Conservation (phyloP, 2,329 filamentous ascomycete species). For the Huntiella decipiens region DNA sequence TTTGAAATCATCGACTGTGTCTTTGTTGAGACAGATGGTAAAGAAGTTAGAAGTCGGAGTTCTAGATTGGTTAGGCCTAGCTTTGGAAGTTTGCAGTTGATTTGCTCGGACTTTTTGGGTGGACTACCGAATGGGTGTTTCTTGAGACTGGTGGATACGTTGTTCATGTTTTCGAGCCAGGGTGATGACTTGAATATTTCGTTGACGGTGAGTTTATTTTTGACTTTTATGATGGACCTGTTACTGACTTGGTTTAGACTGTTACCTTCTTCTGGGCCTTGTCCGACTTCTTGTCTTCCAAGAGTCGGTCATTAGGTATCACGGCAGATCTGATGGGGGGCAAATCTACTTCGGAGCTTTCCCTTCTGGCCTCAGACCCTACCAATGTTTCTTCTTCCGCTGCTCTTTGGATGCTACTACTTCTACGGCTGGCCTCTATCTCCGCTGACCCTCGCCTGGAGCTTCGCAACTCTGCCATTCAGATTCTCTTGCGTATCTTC, state of each 20-base stretch:
- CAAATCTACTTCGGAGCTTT: conserved; percentile 31
- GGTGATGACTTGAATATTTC: conserved; percentile 88
- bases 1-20: conserved; percentile 74
- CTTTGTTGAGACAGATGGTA: conserved; percentile 31
- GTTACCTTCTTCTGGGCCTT: conserved; percentile 94
- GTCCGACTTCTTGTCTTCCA: conserved; percentile 62
- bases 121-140: conserved; percentile 54
- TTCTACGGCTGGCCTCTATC: conserved; percentile 51
- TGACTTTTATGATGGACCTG: not conserved
- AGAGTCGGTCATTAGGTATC: conserved; percentile 37
- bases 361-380: conserved; percentile 37
- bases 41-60: conserved; percentile 34
- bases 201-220: conserved; percentile 46
- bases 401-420: conserved; percentile 59
- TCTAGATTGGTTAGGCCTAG: conserved; percentile 64
- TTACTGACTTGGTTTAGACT: conserved; percentile 31
- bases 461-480: conserved; percentile 69
- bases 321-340: conserved; percentile 35
- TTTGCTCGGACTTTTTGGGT: conserved; percentile 83
- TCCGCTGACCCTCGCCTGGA: conserved; percentile 56
- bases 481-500: conserved; percentile 78
- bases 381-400: conserved; percentile 44
- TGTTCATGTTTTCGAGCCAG: conserved; percentile 79
- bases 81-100: conserved; percentile 75
- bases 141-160: conserved; percentile 61